These are phyloP conservation scores for Hibiscus syriacus DNA, from an alignment of 345 rosid species.

Conservation along the genomic window DNA sequence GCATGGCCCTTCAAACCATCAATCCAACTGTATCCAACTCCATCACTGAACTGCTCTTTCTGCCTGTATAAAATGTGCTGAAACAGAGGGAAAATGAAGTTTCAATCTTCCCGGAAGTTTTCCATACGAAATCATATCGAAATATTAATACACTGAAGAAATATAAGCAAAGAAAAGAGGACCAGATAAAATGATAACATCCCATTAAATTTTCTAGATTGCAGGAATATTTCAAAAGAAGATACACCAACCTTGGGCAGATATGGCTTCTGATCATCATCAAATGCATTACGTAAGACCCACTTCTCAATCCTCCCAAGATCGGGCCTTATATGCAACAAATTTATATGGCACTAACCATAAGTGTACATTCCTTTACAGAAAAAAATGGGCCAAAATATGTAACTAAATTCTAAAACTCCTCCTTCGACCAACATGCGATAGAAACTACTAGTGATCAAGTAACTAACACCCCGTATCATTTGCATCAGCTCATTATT, in stretches of 20 bases:
- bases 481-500: background rate
- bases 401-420: background rate
- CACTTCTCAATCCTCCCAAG: too few species aligned
- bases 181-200: background rate
- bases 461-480: background rate
- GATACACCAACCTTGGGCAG: too few species aligned
- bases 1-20: conserved; percentile 86
- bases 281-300: too few species aligned
- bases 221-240: background rate
- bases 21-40: too few species aligned
- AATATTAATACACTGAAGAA: background rate
- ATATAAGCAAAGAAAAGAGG: background rate
- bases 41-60: too few species aligned
- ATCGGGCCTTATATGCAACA: too few species aligned
- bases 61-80: conserved; percentile 75
- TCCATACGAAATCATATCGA: background rate
- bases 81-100: conserved; percentile 7
- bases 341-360: background rate
- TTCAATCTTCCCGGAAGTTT: conserved; percentile 2
- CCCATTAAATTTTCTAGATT: background rate
- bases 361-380: background rate
- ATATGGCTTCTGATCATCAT: too few species aligned
- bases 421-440: background rate
- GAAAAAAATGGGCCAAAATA: background rate
- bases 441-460: too few species aligned